phyloP scores from a whole-genome alignment of 192 early-diverging fungal species.

The Coemansia sp. region DNA sequence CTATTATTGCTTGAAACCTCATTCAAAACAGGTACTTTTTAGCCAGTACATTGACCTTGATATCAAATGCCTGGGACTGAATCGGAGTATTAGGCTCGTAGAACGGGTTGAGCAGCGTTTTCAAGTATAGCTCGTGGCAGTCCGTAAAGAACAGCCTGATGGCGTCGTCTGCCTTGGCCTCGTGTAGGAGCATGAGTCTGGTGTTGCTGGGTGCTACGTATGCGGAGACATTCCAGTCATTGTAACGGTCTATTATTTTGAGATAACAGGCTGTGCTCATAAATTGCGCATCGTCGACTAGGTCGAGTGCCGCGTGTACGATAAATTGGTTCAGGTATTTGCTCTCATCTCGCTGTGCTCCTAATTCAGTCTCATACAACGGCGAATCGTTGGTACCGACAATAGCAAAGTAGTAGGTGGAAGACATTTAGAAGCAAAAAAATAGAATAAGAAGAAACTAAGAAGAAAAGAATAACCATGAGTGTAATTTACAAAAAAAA shows the following conservation, averaged over 20 bases:
- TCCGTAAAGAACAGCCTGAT: conserved; percentile 58
- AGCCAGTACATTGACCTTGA: conserved; percentile 70
- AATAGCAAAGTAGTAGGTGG: conserved; percentile 83
- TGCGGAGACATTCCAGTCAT: conserved; percentile 89
- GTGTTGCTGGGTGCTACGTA: conserved; percentile 84
- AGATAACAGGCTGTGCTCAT: conserved; percentile 85
- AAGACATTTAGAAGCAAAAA: conserved; percentile 3
- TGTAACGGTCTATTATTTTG: conserved; percentile 92
- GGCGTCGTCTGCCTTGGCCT: conserved; percentile 57
- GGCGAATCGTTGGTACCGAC: conserved; percentile 94
- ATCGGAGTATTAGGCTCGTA: conserved; percentile 83
- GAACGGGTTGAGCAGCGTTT: conserved; percentile 86
- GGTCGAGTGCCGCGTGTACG: conserved; percentile 92
- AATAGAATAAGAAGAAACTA: neutral
- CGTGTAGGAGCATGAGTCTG: conserved; percentile 72
- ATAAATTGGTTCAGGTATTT: conserved; percentile 97
- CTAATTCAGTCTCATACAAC: conserved; percentile 92
- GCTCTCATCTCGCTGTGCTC: conserved; percentile 60
- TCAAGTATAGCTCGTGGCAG: conserved; percentile 50
- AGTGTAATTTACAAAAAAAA: neutral
- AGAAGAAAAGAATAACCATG: neutral
- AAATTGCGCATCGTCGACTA: conserved; percentile 95
- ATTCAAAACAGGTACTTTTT: conserved; percentile 69
- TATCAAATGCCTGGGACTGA: conserved; percentile 73
- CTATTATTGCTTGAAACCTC: no score